Percentiles rank a stretch among this genome's conserved stretches.
phyloP scores from a whole-genome alignment of 768 basidiomycete genomes.

The Lentinula edodes region DNA sequence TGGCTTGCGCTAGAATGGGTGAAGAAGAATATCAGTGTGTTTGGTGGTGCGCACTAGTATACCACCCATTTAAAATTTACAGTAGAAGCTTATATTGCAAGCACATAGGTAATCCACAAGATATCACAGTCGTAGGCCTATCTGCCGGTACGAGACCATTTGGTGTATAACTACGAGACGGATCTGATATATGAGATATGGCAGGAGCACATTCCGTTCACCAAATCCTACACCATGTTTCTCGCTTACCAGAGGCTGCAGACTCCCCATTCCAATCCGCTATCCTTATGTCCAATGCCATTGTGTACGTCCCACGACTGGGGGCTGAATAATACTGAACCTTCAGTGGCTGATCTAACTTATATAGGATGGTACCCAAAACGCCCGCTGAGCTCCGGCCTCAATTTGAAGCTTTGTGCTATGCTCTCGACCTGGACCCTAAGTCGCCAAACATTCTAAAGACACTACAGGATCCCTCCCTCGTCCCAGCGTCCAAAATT shows the following conservation, averaged over 20 bases:
- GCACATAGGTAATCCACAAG: constrained; percentile 46
- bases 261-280: constrained; percentile 64
- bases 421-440: constrained; percentile 50
- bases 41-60: constrained; percentile 53
- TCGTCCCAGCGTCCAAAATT: constrained; percentile 44
- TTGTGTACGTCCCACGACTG: constrained; percentile 39
- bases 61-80: neutral
- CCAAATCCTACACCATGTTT: constrained; percentile 66
- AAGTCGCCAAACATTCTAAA: constrained; percentile 40
- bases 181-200: neutral
- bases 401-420: constrained; percentile 63
- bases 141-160: constrained; percentile 50
- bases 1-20: constrained; percentile 77
- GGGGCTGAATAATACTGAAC: no score
- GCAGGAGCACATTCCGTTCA: constrained; percentile 71
- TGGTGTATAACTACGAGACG: neutral
- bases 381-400: constrained; percentile 50
- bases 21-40: constrained; percentile 55
- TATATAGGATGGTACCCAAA: constrained; percentile 47
- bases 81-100: neutral
- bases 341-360: no score
- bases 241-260: constrained; percentile 49
- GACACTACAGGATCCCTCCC: constrained; percentile 42
- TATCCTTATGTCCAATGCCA: constrained; percentile 68
- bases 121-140: constrained; percentile 62